Percentiles rank a stretch among this genome's conserved stretches.
These are phyloP conservation scores for Xylaria sp. DNA, from an alignment of 2,329 filamentous ascomycete genomes.

Conservation along the genomic window DNA sequence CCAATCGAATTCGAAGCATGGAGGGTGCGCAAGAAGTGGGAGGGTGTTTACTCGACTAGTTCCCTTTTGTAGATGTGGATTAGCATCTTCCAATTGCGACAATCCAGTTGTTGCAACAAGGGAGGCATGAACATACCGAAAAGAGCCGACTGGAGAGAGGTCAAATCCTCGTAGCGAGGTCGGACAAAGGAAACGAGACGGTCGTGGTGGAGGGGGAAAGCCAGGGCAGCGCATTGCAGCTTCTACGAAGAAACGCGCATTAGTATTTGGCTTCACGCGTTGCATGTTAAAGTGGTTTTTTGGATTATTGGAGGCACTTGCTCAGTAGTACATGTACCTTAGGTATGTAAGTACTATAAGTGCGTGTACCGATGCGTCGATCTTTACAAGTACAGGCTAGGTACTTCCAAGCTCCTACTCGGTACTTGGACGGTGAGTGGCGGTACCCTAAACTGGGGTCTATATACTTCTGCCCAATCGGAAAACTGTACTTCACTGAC, in stretches of 20 bases:
- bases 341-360: background rate
- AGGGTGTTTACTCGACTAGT: conserved; percentile 18
- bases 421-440: background rate
- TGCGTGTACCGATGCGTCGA: background rate
- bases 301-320: background rate
- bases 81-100: conserved; percentile 19
- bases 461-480: no score
- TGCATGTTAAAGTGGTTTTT: conserved; percentile 22
- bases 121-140: conserved; percentile 1
- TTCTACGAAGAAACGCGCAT: conserved; percentile 33
- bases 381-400: background rate
- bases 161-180: background rate
- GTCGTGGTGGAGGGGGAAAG: background rate
- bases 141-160: background rate
- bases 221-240: conserved; percentile 6
- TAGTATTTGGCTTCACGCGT: conserved; percentile 35
- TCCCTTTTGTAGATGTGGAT: background rate
- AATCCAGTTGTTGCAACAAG: background rate
- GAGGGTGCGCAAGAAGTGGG: conserved; percentile 9
- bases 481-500: background rate
- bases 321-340: background rate
- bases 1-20: background rate
- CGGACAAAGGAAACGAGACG: conserved; percentile 1
- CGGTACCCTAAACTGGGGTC: no score
- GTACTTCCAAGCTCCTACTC: background rate